Evolutionary conservation across 805 yeast species (phyloP), one percentile per base, ranked within the genome.

Genomic region (Cyberlindnera maclurae): DNA sequence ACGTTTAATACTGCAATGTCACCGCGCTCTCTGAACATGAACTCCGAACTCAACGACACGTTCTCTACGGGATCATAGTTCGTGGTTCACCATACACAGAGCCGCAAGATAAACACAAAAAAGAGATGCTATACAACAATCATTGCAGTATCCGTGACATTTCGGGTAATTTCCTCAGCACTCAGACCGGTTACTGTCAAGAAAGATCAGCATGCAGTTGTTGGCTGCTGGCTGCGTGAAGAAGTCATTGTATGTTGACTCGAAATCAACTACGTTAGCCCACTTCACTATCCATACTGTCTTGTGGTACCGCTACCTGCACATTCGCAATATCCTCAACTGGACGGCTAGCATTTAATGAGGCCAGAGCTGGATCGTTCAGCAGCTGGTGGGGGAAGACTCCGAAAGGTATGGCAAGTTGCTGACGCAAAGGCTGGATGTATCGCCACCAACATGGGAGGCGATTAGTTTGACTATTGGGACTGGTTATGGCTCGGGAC

Each of bases 381-480:
- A 5, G 5, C 10, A 50, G 57, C 61, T n/a, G 58, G 55, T 34
- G 77, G 74, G 6, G 77, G 78, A 5, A 59, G 77, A 40, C 46
- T 72, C 15, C 71, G 67, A 31, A 62, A 62, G 33, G 68, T 67
- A 13, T 78, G 84, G 85, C 71, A 65, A 43, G 65, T 63, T 12
- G 82, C 83, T 2, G 76, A 67, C 51, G 69, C 65, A 13, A 70
- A 70, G 38, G 83, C 82, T 3, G 60, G 74, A 42, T 70, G 65
- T 39, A 52, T 77, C 24, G 81, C 77, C 13, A 70, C 70, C 39
- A 71, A 70, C 43, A 70, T 78, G 75, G 13, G 84, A 78, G 51
- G 77, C 76, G 47, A 80, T 75, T 20, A 77, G 77, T 51, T 56
- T 77, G 36, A 77, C 82, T 6, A 72, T 81, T 4, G 83, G 82